These are phyloP conservation scores for Tulasnella sp. DNA, from an alignment of 768 basidiomycete genomes.

Conservation along the genomic window DNA sequence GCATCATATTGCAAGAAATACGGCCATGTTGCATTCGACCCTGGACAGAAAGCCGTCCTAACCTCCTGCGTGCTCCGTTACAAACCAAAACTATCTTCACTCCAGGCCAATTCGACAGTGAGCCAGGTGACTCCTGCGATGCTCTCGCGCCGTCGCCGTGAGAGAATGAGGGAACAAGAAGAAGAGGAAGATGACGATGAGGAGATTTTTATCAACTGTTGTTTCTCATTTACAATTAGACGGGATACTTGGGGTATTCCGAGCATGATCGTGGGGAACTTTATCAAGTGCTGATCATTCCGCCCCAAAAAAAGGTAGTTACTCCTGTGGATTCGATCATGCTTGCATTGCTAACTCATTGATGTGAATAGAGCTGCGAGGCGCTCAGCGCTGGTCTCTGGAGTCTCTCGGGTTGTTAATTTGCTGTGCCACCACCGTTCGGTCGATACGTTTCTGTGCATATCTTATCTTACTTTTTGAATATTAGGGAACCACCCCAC, in stretches of 20 bases:
- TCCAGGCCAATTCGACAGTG: background rate
- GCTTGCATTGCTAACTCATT: no score
- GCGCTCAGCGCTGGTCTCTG: no score
- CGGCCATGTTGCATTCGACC: slow-evolving; percentile 57
- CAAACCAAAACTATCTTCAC: slow-evolving; percentile 47
- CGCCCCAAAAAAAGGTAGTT: no score
- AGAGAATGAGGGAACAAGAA: slow-evolving; percentile 11
- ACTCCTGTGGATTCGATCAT: no score
- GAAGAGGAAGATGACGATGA: slow-evolving; percentile 30
- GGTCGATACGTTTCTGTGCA: no score
- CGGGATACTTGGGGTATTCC: slow-evolving; percentile 78
- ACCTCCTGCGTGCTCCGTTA: slow-evolving; percentile 81
- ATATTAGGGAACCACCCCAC: no score
- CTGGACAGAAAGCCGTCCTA: slow-evolving; percentile 70
- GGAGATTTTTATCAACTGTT: slow-evolving; percentile 71
- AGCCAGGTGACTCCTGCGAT: slow-evolving; percentile 5
- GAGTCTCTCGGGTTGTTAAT: no score
- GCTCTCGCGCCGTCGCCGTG: slow-evolving; percentile 2
- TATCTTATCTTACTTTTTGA: no score
- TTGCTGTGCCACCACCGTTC: no score
- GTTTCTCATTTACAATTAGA: slow-evolving; percentile 83
- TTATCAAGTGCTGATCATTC: slow-evolving; percentile 15
- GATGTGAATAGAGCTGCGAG: no score
- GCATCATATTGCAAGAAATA: slow-evolving; percentile 55
- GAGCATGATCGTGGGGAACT: slow-evolving; percentile 66